Evolutionary conservation across 306 rosid species (phyloP), one percentile per base, ranked within the genome.

Genomic region (Rubus parviflorus): DNA sequence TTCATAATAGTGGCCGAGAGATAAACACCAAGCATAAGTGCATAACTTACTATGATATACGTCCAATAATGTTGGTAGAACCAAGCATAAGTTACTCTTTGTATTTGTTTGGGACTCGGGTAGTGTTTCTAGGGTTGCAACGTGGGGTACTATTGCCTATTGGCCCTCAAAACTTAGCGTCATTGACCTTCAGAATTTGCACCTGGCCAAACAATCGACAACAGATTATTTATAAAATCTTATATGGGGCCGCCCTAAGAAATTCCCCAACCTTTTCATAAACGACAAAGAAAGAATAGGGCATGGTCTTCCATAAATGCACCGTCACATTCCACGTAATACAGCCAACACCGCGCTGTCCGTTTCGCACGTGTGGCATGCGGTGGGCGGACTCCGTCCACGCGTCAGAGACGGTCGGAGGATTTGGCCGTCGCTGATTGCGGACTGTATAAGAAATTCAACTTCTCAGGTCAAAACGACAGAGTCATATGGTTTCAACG

Each of bases 341-440:
- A 56, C 30, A 56, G 60, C 79, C 65, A 57, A 69, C 12, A 22
- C 66, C 70, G 52, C 65, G 23, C 60, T 48, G 49, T 68, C 56
- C 53, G 22, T 12, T 49, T 75, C 70, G 53, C 30, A 68, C 57
- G 56, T 51, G 79, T 41, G 73, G 12, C 12, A 10, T 49, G 49
- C 16, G 57, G 66, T 74, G 76, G 48, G 23, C 22, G 42, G 52
- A 41, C 54, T 69, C 77, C 57, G 46, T 67, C 83, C 74, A 75
- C 76, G 78, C 49, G 46, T 71, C 78, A 56, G 86, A 48, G 35
- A 46, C 68, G 74, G 83, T 80, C 77, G 77, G 86, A 82, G 17
- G 63, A 41, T 79, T 68, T 80, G 86, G 77, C 81, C 74, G 76
- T 45, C 54, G 15, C 72, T 60, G 51, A 17, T 72, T 70, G 72